Base-by-base conservation (phyloP, 2,329 filamentous ascomycete species). In the Microdochium bolleyi region DNA sequence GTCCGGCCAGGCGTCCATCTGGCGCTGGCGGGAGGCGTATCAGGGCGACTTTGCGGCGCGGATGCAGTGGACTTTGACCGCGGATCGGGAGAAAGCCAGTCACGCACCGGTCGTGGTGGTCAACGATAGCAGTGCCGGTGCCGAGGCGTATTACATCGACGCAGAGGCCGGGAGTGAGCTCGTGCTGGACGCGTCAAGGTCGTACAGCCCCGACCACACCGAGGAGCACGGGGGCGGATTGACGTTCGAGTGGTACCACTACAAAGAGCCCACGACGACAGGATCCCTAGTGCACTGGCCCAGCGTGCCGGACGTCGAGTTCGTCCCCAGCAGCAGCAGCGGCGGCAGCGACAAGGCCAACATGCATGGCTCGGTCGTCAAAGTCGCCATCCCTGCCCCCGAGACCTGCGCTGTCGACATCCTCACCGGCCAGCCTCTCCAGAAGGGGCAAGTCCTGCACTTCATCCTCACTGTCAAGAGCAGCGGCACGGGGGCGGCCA, bases 11-110 rank as follows among this genome's bases (percentile, higher is more conserved):
- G 58, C 59, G 16, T 51, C 55, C 7, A 56, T 61, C 48, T 61
- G 58, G 59, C 56, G 58, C 5, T 61, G 59, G 58, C 51, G 59
- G 10, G 34, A 53, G n/a, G 56, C 56, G n/a, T 61, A 59, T 37
- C 59, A 61, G 51, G 37, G 58, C 44, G 58, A 61, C 55, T 60
- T 61, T 32, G 59, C 59, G 3, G 55, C 59, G 7, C 58, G 59
- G 48, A 60, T 61, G 54, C 58, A 55, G 44, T 61, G 59, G 59
- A 53, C 59, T 3, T 21, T 57, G 11, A 16, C 44, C 9, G 8
- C 44, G 4, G 38, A 76, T 78, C 38, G 7, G 10, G 14, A 4
- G 7, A 3, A 14, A 8, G 49, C 53, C 67, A 58, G 67, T 61
- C 51, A 52, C 52, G 37, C 44, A 8, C 44, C 44, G 11, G 44